Percentiles rank a stretch among this genome's conserved stretches.
These are phyloP conservation scores for Cyanidioschyzon merolae DNA, from an alignment of 23 red algal species.

Conservation along the genomic window DNA sequence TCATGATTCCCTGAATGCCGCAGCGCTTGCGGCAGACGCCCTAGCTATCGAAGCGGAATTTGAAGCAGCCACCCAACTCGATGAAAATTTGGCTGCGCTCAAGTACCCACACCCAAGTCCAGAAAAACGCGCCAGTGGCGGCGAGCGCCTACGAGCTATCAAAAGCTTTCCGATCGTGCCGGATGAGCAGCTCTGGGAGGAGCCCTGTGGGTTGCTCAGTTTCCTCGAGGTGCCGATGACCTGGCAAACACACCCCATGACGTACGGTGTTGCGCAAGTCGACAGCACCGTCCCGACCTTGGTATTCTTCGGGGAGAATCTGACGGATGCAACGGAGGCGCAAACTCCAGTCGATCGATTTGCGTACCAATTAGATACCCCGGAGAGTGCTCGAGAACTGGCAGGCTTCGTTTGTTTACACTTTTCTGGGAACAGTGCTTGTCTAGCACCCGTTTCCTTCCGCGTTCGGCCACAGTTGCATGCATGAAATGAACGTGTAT, in stretches of 20 bases:
- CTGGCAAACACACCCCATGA: not conserved
- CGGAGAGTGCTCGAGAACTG: not conserved
- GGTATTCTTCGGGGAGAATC: not conserved
- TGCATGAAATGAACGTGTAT: too few species aligned
- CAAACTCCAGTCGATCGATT: not conserved
- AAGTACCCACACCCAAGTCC: not conserved
- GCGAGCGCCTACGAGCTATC: not conserved
- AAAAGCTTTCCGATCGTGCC: not conserved
- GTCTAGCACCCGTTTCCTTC: not conserved
- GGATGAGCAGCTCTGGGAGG: not conserved
- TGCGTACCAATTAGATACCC: not conserved
- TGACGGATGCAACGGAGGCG: not conserved
- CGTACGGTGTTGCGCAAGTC: not conserved
- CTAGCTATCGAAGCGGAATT: not conserved
- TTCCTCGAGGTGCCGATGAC: not conserved
- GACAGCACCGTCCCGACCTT: not conserved
- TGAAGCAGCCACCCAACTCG: not conserved
- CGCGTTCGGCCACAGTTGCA: not conserved
- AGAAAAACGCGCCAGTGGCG: not conserved
- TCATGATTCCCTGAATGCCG: not conserved
- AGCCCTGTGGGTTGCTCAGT: not conserved
- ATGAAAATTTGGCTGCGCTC: not conserved
- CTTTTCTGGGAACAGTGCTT: not conserved
- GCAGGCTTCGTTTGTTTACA: not conserved
- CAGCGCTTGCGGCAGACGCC: not conserved